Base-by-base conservation (phyloP, 2,329 filamentous ascomycete genomes). In the Stemphylium beticola region DNA sequence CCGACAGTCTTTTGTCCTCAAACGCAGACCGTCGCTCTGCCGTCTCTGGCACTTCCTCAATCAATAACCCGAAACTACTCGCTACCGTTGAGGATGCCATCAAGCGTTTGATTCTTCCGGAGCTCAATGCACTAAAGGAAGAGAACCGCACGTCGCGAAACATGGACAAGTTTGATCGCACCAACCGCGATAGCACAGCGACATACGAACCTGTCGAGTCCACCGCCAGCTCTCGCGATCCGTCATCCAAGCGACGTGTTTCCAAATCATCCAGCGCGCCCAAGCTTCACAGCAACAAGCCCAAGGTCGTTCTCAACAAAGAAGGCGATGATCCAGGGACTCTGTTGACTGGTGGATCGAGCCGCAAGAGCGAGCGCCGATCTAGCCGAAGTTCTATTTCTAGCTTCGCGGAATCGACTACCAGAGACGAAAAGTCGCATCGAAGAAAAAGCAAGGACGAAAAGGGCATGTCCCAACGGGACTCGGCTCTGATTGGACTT, bases 1-100 rank as follows among this genome's bases (percentile, higher is more conserved):
- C 81, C 3, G 87, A 88, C 60, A 89, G 86, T 65, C 69, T 87
- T 37, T 74, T 87, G 37, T 87, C 83, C 52, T 87, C 83, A 38
- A 81, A 83, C 60, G 69, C 84, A 50, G 84, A 83, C 62, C 80
- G 81, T 32, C 80, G 79, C 58, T 85, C 83, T 8, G 83, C 84
- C 60, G 62, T 73, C 18, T 77, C 75, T 9, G 73, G 65, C 55
- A 76, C 76, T 1, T 91, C 91, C 3, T 93, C 91, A 0, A 91
- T 96, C 73, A 96, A 96, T 77, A 96, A 97, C 68, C 93, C 93
- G 0, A 95, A 92, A 71, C 79, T 97, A 2, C 83, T 97, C 2
- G 91, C 95, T 68, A 95, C 92, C 0, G 93, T 97, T 3, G 93
- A 97, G 77, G 92, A 96, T 76, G 92, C 92, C 12, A 96, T 97